These are phyloP conservation scores for Barnettozyma wickerhamii DNA, from an alignment of 805 yeast species.

Conservation along the genomic window DNA sequence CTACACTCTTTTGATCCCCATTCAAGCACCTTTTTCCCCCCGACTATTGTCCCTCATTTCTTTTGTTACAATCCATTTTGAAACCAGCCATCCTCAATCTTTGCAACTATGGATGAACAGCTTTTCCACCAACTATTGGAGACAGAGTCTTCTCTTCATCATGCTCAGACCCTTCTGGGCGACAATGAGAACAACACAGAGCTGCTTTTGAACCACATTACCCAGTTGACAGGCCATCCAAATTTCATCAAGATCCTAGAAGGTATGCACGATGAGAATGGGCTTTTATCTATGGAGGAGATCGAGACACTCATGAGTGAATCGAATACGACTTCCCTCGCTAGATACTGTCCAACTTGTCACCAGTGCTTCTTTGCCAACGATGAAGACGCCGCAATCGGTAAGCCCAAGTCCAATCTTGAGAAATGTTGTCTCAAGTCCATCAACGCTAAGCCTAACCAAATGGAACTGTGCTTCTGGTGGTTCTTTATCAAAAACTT, in stretches of 20 bases:
- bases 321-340: slow-evolving; percentile 19
- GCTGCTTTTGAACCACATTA: slow-evolving; percentile 10
- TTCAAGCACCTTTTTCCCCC: neutral
- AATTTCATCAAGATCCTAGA: slow-evolving; percentile 1
- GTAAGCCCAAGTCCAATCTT: slow-evolving; percentile 8
- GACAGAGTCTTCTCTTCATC: slow-evolving; percentile 12
- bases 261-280: slow-evolving; percentile 7
- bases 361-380: slow-evolving; percentile 22
- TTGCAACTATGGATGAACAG: slow-evolving; percentile 16
- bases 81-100: too few species aligned
- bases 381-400: slow-evolving; percentile 20
- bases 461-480: slow-evolving; percentile 40
- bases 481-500: slow-evolving; percentile 40
- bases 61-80: neutral
- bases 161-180: slow-evolving; percentile 2
- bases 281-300: slow-evolving; percentile 26
- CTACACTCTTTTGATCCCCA: neutral
- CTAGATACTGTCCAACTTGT: slow-evolving; percentile 24
- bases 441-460: slow-evolving; percentile 10
- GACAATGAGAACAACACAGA: neutral
- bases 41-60: neutral
- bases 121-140: slow-evolving; percentile 19
- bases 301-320: slow-evolving; percentile 22
- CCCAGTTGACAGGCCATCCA: slow-evolving; percentile 8
- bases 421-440: slow-evolving; percentile 22